Conservation (phyloP, 768 basidiomycete genomes). For the Kwoniella pini region DNA sequence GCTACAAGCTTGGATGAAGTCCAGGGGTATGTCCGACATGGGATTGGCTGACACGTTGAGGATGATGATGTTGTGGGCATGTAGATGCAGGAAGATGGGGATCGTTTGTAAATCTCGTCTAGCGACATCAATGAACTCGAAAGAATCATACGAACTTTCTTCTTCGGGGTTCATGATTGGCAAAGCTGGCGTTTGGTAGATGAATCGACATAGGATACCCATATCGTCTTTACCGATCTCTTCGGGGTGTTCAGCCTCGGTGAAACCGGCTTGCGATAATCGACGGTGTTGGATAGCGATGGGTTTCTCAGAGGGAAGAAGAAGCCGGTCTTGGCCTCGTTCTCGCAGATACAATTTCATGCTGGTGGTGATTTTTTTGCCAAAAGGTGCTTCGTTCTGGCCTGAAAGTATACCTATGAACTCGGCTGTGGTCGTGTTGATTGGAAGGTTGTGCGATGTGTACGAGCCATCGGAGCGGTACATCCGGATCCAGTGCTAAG, state of each 20-base stretch:
- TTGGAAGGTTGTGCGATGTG: slow-evolving; percentile 67
- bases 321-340: slow-evolving; percentile 67
- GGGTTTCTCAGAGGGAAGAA: slow-evolving; percentile 78
- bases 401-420: slow-evolving; percentile 65
- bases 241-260: slow-evolving; percentile 71
- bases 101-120: slow-evolving; percentile 79
- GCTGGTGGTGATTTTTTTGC: slow-evolving; percentile 42
- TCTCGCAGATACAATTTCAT: slow-evolving; percentile 62
- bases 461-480: slow-evolving; percentile 72
- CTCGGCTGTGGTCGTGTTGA: slow-evolving; percentile 68
- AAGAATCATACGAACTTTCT: slow-evolving; percentile 68
- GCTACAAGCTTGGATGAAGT: slow-evolving; percentile 88
- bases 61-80: slow-evolving; percentile 77
- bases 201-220: slow-evolving; percentile 81
- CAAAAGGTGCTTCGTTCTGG: slow-evolving; percentile 30
- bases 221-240: slow-evolving; percentile 75
- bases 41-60: slow-evolving; percentile 92
- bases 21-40: slow-evolving; percentile 91
- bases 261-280: slow-evolving; percentile 85
- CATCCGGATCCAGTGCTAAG: slow-evolving; percentile 68
- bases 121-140: slow-evolving; percentile 77
- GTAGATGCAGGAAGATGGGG: slow-evolving; percentile 78
- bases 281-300: slow-evolving; percentile 79
- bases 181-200: slow-evolving; percentile 68
- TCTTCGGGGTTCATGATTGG: slow-evolving; percentile 61